These are phyloP conservation scores for maize (Zea mays) DNA, from an alignment of 176 grass and related monocot species.

Conservation along the genomic window Zm-B73-REFERENCE-NAM-5.0 NC_050101.1:127929501-127930000, in stretches of 20 bases:
- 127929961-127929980: no score
- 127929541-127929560: conserved; percentile 81
- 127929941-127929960: no score
- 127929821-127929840: background rate
- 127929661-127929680: conserved; percentile 62
- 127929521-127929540: conserved; percentile 93
- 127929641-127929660: conserved; percentile 86
- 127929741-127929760: background rate
- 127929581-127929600: conserved; percentile 46
- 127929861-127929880: background rate
- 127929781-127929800: conserved; percentile 12
- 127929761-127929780: conserved; percentile 18
- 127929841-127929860: background rate
- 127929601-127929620: conserved; percentile 56
- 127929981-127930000: no score
- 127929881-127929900: background rate
- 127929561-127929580: conserved; percentile 61
- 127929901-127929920: no score
- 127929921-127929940: no score
- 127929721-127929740: background rate
- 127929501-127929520: conserved; percentile 91
- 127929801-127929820: conserved; percentile 2
- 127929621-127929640: conserved; percentile 83
- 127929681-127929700: background rate
- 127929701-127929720: conserved; percentile 1